phyloP scores from a whole-genome alignment of 345 rosid species.

The Salix purpurea region DNA sequence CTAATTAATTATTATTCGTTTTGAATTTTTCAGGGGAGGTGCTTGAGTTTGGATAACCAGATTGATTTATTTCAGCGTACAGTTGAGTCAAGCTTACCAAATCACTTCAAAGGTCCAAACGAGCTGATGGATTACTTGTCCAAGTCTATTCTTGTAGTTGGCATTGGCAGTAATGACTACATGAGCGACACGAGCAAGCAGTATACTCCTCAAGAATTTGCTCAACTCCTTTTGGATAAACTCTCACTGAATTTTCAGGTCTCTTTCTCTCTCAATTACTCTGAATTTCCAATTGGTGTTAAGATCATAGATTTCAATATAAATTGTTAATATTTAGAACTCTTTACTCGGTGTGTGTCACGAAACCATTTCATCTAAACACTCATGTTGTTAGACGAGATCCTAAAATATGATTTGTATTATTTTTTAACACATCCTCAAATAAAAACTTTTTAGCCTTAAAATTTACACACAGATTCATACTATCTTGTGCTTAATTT shows the following conservation, averaged over 20 bases:
- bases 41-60: slow-evolving; percentile 40
- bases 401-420: no score
- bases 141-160: slow-evolving; percentile 30
- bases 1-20: neutral
- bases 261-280: neutral
- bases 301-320: no score
- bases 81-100: slow-evolving; percentile 6
- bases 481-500: no score
- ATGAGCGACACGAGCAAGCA: slow-evolving; percentile 16
- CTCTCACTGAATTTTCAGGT: slow-evolving; percentile 33
- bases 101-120: slow-evolving; percentile 10
- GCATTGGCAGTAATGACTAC: slow-evolving; percentile 44
- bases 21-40: slow-evolving; percentile 32
- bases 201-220: slow-evolving; percentile 23
- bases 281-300: no score
- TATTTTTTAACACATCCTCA: no score
- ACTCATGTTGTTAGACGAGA: no score
- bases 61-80: slow-evolving; percentile 27
- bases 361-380: no score
- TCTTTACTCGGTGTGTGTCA: no score
- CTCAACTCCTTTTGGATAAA: slow-evolving; percentile 20
- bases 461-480: no score
- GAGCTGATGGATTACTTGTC: slow-evolving; percentile 22
- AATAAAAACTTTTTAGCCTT: no score
- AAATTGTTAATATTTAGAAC: no score